These are phyloP conservation scores for Coffea eugenioides DNA, from an alignment of 257 asterid genomes.

Conservation along the genomic window DNA sequence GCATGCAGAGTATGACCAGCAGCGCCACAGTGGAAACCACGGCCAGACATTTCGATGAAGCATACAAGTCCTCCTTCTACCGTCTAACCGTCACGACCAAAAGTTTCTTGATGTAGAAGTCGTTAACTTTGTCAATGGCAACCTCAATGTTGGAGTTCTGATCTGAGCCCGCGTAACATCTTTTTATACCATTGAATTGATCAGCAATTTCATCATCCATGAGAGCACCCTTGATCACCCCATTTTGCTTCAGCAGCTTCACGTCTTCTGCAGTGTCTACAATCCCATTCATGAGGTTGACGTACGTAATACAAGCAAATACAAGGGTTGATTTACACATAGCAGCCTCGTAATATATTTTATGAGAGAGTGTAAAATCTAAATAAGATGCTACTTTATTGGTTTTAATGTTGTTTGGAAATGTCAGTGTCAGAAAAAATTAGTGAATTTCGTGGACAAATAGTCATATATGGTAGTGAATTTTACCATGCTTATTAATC, in stretches of 20 bases:
- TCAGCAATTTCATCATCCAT: conserved; percentile 37
- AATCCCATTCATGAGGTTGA: conserved; percentile 58
- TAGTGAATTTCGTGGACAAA: too few species aligned
- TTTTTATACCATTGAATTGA: conserved; percentile 43
- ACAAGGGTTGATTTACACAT: conserved; percentile 29
- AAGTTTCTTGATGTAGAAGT: conserved; percentile 20
- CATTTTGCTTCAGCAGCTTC: conserved; percentile 32
- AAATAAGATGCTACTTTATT: too few species aligned
- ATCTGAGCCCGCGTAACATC: conserved; percentile 19
- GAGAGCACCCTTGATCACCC: conserved; percentile 32
- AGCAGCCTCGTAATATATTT: conserved; percentile 36
- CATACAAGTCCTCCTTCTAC: conserved; percentile 19
- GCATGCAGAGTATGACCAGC: conserved; percentile 31
- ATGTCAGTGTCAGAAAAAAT: too few species aligned
- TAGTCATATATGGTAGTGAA: too few species aligned
- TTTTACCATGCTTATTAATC: too few species aligned
- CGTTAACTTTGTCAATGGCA: conserved; percentile 40
- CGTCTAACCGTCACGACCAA: conserved; percentile 29
- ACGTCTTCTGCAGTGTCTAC: conserved; percentile 41
- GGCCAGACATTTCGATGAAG: conserved; percentile 26
- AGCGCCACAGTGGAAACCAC: conserved; percentile 25
- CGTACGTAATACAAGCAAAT: conserved; percentile 42
- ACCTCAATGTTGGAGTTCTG: conserved; percentile 30
- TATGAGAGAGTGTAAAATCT: too few species aligned
- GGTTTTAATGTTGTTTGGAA: too few species aligned